phyloP scores from a whole-genome alignment of 2,329 filamentous ascomycete genomes.

The Pseudocercospora musae region DNA sequence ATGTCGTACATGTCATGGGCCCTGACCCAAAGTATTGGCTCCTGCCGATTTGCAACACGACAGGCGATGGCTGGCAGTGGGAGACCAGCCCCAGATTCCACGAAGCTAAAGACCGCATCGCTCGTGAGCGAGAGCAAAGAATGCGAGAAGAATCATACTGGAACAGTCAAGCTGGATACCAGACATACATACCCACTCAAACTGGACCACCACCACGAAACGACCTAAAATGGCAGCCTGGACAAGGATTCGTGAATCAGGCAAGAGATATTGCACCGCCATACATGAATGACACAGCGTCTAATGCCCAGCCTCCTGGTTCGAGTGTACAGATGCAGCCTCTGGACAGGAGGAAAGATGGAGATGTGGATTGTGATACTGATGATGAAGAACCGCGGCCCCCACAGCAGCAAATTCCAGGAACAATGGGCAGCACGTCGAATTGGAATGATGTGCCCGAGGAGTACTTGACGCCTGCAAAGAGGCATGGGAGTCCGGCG shows the following conservation, averaged over 20 bases:
- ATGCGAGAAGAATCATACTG: constrained; percentile 28
- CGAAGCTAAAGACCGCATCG: constrained; percentile 58
- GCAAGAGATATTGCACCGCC: constrained; percentile 14
- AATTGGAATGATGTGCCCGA: constrained; percentile 52
- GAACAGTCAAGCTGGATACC: constrained; percentile 14
- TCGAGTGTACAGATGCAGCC: constrained; percentile 41
- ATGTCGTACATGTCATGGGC: constrained; percentile 80
- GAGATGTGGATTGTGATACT: constrained; percentile 36
- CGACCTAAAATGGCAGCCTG: constrained; percentile 30
- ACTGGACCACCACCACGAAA: constrained; percentile 1
- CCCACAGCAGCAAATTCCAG: constrained; percentile 1
- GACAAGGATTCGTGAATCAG: constrained; percentile 38
- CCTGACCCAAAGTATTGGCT: constrained; percentile 69
- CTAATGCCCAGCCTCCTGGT: constrained; percentile 15
- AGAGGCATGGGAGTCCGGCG: constrained; percentile 30
- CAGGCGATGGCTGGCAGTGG: constrained; percentile 92
- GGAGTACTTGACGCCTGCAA: constrained; percentile 38
- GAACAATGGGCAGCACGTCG: constrained; percentile 28
- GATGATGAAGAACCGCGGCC: constrained; percentile 23
- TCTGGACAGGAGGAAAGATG: constrained; percentile 37
- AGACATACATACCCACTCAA: constrained; percentile 15
- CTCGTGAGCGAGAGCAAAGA: constrained; percentile 47
- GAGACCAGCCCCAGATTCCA: constrained; percentile 79
- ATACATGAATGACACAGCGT: constrained; percentile 6
- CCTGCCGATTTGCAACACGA: constrained; percentile 78